Conservation (phyloP, 257 asterid genomes). For the Solanum paucissectum region DNA sequence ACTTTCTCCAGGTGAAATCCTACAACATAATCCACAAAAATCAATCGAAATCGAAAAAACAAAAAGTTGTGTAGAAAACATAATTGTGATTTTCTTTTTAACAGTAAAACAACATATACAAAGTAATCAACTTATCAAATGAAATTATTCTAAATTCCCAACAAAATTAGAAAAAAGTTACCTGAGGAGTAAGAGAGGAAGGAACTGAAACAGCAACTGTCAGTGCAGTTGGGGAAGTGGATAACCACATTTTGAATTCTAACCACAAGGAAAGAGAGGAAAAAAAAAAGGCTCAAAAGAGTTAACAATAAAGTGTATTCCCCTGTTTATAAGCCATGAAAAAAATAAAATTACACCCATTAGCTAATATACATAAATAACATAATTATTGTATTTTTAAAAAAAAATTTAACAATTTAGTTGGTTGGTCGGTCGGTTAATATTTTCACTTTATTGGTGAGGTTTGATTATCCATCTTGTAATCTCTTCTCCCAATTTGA, state of each 20-base stretch:
- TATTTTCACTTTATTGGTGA: rapidly evolving
- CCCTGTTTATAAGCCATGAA: not conserved
- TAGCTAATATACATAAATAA: not conserved
- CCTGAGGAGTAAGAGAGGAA: conserved; percentile 13
- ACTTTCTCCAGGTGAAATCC: conserved; percentile 24
- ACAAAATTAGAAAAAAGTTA: not conserved
- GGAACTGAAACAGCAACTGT: conserved; percentile 16
- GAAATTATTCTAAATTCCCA: not conserved
- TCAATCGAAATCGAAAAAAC: not conserved
- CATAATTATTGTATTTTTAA: no score
- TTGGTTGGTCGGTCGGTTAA: rapidly evolving
- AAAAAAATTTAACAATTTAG: no score
- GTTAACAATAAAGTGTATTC: not conserved
- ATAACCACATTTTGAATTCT: conserved; percentile 35
- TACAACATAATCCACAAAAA: conserved; percentile 8
- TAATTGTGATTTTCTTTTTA: not conserved
- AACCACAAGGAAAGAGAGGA: not conserved
- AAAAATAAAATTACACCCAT: not conserved
- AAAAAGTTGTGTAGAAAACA: not conserved
- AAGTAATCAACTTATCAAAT: not conserved
- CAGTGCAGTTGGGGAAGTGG: conserved; percentile 23
- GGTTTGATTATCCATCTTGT: not conserved
- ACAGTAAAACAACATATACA: not conserved
- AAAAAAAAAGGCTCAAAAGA: not conserved
- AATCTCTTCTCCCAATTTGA: no score